These are phyloP conservation scores for Kodamaea kaohsiungensis DNA, from an alignment of 805 yeast species.

Conservation along the genomic window DNA sequence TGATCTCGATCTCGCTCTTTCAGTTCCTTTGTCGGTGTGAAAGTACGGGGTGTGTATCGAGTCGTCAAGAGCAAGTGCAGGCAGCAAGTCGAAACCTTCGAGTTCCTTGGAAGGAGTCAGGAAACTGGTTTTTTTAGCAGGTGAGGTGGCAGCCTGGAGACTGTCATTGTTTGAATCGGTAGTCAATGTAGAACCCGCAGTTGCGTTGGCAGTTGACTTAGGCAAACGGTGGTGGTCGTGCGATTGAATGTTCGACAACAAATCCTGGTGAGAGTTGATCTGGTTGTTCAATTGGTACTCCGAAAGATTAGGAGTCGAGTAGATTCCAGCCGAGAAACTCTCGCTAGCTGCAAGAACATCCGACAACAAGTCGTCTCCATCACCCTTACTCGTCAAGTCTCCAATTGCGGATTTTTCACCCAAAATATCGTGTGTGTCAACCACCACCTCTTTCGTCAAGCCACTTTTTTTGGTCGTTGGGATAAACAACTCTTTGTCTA, in stretches of 20 bases:
- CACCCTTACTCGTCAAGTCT: neutral
- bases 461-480: constrained; percentile 1
- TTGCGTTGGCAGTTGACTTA: neutral
- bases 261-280: constrained; percentile 36
- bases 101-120: constrained; percentile 10
- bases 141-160: neutral
- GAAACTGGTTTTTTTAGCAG: constrained; percentile 7
- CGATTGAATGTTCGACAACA: constrained; percentile 36
- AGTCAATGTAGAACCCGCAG: neutral
- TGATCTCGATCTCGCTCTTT: constrained; percentile 32
- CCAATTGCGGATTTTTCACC: neutral
- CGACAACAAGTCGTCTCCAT: neutral
- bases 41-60: constrained; percentile 34
- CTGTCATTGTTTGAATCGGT: neutral
- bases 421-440: neutral
- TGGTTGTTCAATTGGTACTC: constrained; percentile 45
- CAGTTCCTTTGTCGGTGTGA: constrained; percentile 27
- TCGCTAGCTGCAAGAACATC: neutral
- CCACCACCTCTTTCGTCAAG: neutral
- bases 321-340: constrained; percentile 14
- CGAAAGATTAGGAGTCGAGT: constrained; percentile 45
- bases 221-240: constrained; percentile 37
- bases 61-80: constrained; percentile 9
- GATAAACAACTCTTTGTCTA: constrained; percentile 1
- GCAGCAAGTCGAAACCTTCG: constrained; percentile 8